phyloP scores from a whole-genome alignment of 257 asterid species.

The Solanum phureja region DNA sequence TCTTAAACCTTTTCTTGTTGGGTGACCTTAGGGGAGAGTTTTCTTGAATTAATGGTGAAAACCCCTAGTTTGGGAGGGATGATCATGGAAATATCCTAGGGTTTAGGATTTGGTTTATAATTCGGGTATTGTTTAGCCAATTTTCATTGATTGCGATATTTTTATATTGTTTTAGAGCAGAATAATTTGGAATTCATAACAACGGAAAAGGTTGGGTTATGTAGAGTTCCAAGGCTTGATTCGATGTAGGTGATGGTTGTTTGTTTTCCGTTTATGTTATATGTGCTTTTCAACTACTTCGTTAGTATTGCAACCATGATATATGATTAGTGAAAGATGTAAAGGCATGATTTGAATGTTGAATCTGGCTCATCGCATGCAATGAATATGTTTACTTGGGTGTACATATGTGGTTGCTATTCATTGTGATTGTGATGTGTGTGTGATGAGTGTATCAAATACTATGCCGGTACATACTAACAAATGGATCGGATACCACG shows the following conservation, averaged over 20 bases:
- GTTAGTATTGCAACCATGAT: too few relatives aligned
- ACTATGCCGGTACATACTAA: neutral
- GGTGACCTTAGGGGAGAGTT: neutral
- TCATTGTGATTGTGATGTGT: too few relatives aligned
- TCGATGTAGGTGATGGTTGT: neutral
- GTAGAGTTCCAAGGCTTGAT: neutral
- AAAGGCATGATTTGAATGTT: neutral
- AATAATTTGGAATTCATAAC: too few relatives aligned
- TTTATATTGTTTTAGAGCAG: too few relatives aligned
- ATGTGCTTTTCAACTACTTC: neutral
- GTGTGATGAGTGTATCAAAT: neutral
- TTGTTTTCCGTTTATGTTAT: neutral
- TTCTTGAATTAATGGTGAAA: too few relatives aligned
- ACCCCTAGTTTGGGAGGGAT: neutral
- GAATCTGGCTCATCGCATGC: too few relatives aligned
- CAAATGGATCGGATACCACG: neutral
- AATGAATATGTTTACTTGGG: too few relatives aligned
- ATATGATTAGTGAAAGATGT: too few relatives aligned
- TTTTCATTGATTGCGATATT: neutral
- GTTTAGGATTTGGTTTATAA: neutral
- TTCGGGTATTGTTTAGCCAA: too few relatives aligned
- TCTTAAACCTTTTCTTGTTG: neutral
- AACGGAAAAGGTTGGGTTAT: too few relatives aligned
- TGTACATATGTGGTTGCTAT: too few relatives aligned
- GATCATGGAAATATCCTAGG: neutral